Conservation (phyloP, 139 green algal genomes). For the Raphidocelis subcapitata region DNA sequence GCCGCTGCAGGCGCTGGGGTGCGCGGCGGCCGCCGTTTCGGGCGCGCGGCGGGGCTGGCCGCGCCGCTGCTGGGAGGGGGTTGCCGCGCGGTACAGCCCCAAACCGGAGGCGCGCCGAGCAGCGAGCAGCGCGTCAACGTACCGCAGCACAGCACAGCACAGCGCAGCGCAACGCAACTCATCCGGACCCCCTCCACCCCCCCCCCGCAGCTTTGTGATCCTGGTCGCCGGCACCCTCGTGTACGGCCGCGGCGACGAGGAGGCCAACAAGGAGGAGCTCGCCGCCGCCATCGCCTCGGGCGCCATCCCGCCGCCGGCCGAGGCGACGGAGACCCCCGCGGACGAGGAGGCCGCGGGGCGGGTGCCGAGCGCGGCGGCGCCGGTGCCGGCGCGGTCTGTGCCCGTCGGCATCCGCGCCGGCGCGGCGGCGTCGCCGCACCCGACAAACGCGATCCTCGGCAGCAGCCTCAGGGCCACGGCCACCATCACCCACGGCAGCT, state of each 20-base stretch:
- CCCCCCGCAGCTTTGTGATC: slow-evolving; percentile 47
- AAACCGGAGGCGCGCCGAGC: no score
- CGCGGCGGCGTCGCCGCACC: slow-evolving; percentile 2
- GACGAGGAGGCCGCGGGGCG: neutral
- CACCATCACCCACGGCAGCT: slow-evolving; percentile 42
- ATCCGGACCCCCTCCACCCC: no score
- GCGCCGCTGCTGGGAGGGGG: no score
- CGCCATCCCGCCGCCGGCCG: neutral
- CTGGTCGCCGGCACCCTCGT: slow-evolving; percentile 54
- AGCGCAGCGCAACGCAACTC: no score
- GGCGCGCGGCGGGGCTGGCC: no score
- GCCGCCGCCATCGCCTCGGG: slow-evolving; percentile 16
- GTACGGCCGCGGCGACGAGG: slow-evolving; percentile 48
- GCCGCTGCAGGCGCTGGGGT: slow-evolving; percentile 51
- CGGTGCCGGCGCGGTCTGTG: neutral
- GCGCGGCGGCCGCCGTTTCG: neutral
- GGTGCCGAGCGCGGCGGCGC: neutral
- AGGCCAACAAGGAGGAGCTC: slow-evolving; percentile 32
- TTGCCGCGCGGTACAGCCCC: no score
- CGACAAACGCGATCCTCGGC: slow-evolving; percentile 1
- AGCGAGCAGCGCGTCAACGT: no score
- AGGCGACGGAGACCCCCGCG: neutral
- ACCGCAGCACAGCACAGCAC: no score
- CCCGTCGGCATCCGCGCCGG: neutral
- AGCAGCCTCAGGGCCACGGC: slow-evolving; percentile 38